phyloP scores from a whole-genome alignment of 2,329 filamentous ascomycete species.

The Lasiodiplodia citricola region DNA sequence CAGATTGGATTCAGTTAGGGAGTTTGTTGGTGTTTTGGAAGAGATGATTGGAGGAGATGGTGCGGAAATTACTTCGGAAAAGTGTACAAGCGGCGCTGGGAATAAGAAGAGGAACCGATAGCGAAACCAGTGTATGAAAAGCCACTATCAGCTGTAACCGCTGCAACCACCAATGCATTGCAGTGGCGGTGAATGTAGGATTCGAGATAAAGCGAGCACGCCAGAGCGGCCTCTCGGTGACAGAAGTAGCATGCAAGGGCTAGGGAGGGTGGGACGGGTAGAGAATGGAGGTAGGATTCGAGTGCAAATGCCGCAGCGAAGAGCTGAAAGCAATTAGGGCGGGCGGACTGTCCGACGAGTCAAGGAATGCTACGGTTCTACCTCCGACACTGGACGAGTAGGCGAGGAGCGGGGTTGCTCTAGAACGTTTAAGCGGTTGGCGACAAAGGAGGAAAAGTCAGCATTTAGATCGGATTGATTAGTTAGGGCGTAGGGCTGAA shows the following conservation, averaged over 20 bases:
- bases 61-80: neutral
- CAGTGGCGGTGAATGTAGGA: neutral
- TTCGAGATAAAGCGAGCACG: neutral
- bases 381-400: neutral
- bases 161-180: no score
- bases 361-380: neutral
- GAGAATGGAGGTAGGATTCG: neutral
- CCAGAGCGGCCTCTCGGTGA: neutral
- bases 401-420: constrained; percentile 8
- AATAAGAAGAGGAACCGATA: neutral
- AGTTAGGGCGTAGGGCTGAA: constrained; percentile 24
- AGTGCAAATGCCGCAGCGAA: neutral
- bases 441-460: constrained; percentile 1
- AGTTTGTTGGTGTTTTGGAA: neutral
- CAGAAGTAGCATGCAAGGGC: neutral
- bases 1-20: neutral
- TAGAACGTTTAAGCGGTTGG: neutral
- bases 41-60: neutral
- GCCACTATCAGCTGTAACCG: neutral
- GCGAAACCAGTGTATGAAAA: neutral
- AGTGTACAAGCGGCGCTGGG: neutral
- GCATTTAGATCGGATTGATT: constrained; percentile 11
- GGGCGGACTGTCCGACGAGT: neutral
- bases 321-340: neutral
- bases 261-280: neutral